phyloP scores from a whole-genome alignment of 2,329 filamentous ascomycete species.

The Verticillium klebahnii region DNA sequence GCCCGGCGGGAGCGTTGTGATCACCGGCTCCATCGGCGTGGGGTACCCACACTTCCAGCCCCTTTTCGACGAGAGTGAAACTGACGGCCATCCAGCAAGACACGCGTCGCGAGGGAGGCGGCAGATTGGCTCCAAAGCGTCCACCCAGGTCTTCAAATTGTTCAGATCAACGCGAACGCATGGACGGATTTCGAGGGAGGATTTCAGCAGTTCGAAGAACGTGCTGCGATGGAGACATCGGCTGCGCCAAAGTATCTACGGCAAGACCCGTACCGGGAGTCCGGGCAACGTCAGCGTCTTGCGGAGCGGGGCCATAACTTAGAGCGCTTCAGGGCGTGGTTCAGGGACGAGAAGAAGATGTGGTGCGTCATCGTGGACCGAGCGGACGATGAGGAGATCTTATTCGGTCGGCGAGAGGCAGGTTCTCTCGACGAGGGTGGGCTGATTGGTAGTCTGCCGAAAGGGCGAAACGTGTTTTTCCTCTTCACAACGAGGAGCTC shows the following conservation, averaged over 20 bases:
- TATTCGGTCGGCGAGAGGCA: not conserved
- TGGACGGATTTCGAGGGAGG: not conserved
- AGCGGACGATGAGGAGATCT: not conserved
- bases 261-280: not conserved
- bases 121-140: not conserved
- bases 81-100: not conserved
- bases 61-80: not conserved
- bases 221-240: not conserved
- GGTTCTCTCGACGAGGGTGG: not conserved
- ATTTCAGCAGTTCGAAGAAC: not conserved
- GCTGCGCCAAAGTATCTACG: not conserved
- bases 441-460: not conserved
- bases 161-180: not conserved
- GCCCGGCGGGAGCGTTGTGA: not conserved
- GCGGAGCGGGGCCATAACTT: not conserved
- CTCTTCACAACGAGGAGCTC: not conserved
- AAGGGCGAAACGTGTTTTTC: not conserved
- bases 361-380: not conserved
- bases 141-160: not conserved
- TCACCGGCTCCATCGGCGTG: not conserved
- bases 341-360: not conserved
- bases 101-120: not conserved
- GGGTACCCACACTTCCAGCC: not conserved
- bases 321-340: not conserved
- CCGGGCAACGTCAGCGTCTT: not conserved